Evolutionary conservation across 176 grass and related monocot genomes (phyloP), one percentile per base, ranked within the genome.

Genomic region (Rhipidocladum racemiflorum): DNA sequence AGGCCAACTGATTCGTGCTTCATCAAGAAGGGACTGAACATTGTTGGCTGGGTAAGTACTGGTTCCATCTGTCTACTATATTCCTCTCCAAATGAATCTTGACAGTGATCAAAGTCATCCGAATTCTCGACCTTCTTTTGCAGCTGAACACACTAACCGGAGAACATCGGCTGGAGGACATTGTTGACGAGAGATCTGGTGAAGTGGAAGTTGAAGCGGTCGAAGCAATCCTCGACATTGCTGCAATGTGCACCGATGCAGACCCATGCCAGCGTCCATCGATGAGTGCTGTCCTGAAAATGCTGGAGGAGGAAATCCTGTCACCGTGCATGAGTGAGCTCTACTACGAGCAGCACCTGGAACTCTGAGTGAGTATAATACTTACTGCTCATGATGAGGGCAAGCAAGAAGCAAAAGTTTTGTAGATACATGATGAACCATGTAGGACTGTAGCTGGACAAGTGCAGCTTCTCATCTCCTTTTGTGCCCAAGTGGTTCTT

Each of bases 291-390:
- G 93, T 99, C 10, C 64, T 95, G 49, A 93, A 99, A 43, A 95
- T 99, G 93, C 91, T 99, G 7, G 96, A 99, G 80, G 92, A 99
- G 80, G 96, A 95, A 80, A 95, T 95, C 70, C 76, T 99, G 72
- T 90, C 96, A 2, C 96, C 96, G 9, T 92, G 86, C 76, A 64
- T 88, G 70, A 95, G 81, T 68, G 96, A 93, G 50, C 86, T 91
- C 18, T 94, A 88, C 73, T 86, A 93, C 21, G 91, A 94, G 83
- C 78, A 90, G 57, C 88, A 92, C 72, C 75, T 98, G 21, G 93
- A 95, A 49, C 87, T 97, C 62, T 95, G 82, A 91, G 36, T 23
- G 25, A 23, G 55, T 49, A 54, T 29, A 12, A 7, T 4, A n/a
- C 5, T 10, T 18, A 36, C 9, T 16, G 15, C 64, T 51, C 57